Evolutionary conservation across 1,139 yeast genomes (phyloP).

Genomic region (Pneumocystis carinii): DNA sequence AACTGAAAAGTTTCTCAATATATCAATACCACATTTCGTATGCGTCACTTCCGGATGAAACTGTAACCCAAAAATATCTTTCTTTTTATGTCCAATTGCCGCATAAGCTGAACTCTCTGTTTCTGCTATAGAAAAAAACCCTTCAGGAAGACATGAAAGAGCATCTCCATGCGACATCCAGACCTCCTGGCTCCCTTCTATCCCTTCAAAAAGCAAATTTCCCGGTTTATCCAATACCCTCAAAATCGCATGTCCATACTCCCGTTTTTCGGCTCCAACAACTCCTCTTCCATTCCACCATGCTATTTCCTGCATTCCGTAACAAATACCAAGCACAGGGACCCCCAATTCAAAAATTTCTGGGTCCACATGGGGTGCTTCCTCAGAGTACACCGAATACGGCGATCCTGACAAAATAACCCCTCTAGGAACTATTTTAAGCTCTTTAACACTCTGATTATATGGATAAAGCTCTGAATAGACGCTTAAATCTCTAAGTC

Average conservation of each 20-base stretch:
- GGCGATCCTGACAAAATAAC: conserved; percentile 95
- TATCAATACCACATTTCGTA: conserved; percentile 73
- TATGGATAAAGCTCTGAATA: conserved; percentile 99
- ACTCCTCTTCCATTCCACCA: conserved; percentile 91
- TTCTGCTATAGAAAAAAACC: conserved; percentile 78
- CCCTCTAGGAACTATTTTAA: conserved; percentile 80
- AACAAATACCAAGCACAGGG: conserved; percentile 94
- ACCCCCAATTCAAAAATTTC: conserved; percentile 80
- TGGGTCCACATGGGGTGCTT: conserved; percentile 94
- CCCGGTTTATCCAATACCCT: conserved; percentile 45
- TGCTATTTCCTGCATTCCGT: conserved; percentile 98
- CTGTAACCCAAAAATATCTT: conserved; percentile 81
- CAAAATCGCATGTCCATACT: conserved; percentile 91
- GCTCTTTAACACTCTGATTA: conserved; percentile 86
- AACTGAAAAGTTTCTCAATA: conserved; percentile 84
- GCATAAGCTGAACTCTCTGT: conserved; percentile 92
- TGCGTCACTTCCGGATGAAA: conserved; percentile 99
- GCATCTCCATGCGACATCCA: conserved; percentile 99
- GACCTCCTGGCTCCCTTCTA: conserved; percentile 41
- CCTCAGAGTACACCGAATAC: conserved; percentile 88
- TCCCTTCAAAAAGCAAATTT: conserved; percentile 49
- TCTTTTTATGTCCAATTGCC: conserved; percentile 65
- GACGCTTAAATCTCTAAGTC: conserved; percentile 93
- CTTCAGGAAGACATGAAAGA: conserved; percentile 75
- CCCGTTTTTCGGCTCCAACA: conserved; percentile 93